Conservation (phyloP, 2,329 filamentous ascomycete species). For the Penicillium sp. region DNA sequence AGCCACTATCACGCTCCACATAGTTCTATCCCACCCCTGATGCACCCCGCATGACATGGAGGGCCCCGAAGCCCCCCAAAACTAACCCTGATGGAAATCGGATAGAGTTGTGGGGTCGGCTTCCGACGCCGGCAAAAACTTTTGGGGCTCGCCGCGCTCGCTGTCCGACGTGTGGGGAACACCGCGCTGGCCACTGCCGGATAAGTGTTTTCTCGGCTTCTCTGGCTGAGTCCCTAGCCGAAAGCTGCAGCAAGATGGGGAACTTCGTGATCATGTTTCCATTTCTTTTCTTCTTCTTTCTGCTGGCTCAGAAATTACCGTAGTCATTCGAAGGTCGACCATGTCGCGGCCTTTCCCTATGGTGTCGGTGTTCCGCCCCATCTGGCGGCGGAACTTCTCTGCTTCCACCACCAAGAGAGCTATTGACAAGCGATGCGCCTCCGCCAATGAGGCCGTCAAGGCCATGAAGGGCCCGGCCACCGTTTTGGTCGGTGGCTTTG, state of each 20-base stretch:
- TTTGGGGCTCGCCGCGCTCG: slow-evolving; percentile 5
- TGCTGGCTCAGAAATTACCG: slow-evolving; percentile 17
- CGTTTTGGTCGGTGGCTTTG: slow-evolving; percentile 74
- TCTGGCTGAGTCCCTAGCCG: slow-evolving; percentile 22
- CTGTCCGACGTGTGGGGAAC: slow-evolving; percentile 13
- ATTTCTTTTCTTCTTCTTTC: slow-evolving; percentile 15
- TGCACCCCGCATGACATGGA: slow-evolving; percentile 2
- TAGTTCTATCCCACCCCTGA: background rate
- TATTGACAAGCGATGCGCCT: slow-evolving; percentile 72
- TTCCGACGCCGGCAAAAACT: slow-evolving; percentile 25
- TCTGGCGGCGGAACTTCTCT: slow-evolving; percentile 60
- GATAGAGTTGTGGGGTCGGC: slow-evolving; percentile 18
- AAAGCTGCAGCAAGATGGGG: slow-evolving; percentile 14
- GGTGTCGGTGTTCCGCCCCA: slow-evolving; percentile 33
- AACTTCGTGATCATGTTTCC: slow-evolving; percentile 15
- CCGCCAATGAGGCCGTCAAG: slow-evolving; percentile 68
- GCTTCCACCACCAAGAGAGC: slow-evolving; percentile 61
- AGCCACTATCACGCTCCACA: background rate
- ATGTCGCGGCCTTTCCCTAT: slow-evolving; percentile 30
- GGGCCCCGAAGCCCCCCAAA: background rate
- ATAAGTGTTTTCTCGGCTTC: slow-evolving; percentile 30
- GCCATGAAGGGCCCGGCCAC: slow-evolving; percentile 69
- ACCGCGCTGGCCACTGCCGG: slow-evolving; percentile 10
- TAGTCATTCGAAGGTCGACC: slow-evolving; percentile 14
- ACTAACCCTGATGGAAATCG: slow-evolving; percentile 5